Percentiles rank a stretch among this genome's conserved stretches.
Evolutionary conservation across 164 flowering plant species (phyloP).

Genomic region (Buxus sempervirens): DNA sequence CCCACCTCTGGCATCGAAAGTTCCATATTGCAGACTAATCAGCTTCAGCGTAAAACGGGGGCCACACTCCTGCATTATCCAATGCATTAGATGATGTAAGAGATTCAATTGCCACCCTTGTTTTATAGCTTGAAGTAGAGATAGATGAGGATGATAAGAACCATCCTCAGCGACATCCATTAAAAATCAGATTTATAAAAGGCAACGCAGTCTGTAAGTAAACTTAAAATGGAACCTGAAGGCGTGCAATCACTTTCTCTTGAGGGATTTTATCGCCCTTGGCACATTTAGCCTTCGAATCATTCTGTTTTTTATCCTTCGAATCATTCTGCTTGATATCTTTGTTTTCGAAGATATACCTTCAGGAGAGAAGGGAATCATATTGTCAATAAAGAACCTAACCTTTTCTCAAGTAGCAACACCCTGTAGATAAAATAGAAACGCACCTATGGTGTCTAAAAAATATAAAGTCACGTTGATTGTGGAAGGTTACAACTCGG

Average conservation of each 20-base stretch:
- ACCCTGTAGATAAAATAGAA: background rate
- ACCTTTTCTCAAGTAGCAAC: background rate
- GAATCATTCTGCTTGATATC: conserved; percentile 47
- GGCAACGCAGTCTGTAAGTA: background rate
- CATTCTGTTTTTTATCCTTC: conserved; percentile 34
- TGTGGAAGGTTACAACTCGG: conserved; percentile 92
- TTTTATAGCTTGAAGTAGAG: too few species aligned
- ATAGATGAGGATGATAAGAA: background rate
- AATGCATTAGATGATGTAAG: background rate
- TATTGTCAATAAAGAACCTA: too few species aligned
- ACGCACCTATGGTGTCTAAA: conserved; percentile 92
- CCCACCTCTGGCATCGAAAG: conserved; percentile 93
- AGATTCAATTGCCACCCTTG: background rate
- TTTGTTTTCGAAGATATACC: conserved; percentile 80
- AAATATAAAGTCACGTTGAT: conserved; percentile 90
- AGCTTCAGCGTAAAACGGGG: conserved; percentile 88
- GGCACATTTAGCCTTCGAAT: conserved; percentile 35
- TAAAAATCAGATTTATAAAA: background rate
- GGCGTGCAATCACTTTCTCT: conserved; percentile 61
- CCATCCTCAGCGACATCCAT: too few species aligned
- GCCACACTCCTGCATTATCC: conserved; percentile 76
- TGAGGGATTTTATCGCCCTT: conserved; percentile 30
- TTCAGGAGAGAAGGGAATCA: conserved; percentile 5
- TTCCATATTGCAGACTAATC: conserved; percentile 85
- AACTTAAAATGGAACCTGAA: conserved; percentile 55